Evolutionary conservation across 164 flowering plant species (phyloP), one percentile per base, ranked within the genome.

Genomic region (Vitis amurensis): DNA sequence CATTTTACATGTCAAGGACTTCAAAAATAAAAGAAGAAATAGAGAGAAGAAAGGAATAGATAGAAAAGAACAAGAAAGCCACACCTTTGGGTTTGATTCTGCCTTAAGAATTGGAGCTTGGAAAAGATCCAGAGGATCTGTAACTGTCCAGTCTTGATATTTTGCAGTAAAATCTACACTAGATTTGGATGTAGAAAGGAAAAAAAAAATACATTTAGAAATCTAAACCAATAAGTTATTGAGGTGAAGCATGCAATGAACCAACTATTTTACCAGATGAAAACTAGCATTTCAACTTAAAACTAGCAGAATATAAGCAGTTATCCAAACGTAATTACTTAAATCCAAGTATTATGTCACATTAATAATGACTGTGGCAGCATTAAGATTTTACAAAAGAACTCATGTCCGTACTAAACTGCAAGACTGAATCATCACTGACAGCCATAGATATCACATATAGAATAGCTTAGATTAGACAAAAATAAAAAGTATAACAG

Each of bases 11-110:
- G 4, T 37, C 44, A 37, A 37, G 27, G 44, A 29, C 57, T 13
- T 60, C 50, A 11, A 50, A 61, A 49, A 16, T 19, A 37, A 57
- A 15, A 51, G 7, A 14, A 62, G 9, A 50, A 50, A 56, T 23
- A 30, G 8, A n/a, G 58, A 3, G 17, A 9, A 50, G 30, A 49
- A 68, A 62, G 13, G 23, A 63, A 63, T n/a, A 13, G 11, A 44
- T 53, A 69, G 10, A 61, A 57, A 27, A 11, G 7, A 64, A 73
- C 17, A 56, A 27, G 15, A 50, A 64, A 64, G 17, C 8, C 30
- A 55, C 68, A 93, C 98, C 97, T 90, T 92, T 49, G 98, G 97
- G 68, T 94, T 94, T 69, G 97, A 76, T 75, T 92, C 98, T 44
- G 73, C 49, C 83, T 87, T 94, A 50, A 68, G 13, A 75, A 80